Base-by-base conservation (phyloP, 1,284 basidiomycete species). In the Anthracocystis panici-leucophaei region DNA sequence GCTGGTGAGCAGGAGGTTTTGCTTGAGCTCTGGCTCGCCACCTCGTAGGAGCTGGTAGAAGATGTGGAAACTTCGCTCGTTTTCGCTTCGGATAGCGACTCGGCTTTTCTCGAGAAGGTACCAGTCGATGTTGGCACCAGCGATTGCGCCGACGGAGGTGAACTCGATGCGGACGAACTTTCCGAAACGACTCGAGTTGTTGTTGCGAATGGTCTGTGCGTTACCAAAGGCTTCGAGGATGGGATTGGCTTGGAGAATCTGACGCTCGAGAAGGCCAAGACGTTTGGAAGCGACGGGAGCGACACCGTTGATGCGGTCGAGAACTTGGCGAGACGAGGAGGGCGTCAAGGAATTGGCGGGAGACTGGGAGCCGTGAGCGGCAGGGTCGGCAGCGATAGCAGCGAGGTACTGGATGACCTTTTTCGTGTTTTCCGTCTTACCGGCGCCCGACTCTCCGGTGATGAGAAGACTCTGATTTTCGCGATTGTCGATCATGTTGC, bases 371-470 rank as follows among this genome's bases (percentile, higher is more conserved):
- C 40, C 42, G 27, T 59, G 31, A n/a, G 70, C 69, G 21, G 73
- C 53, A 4, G 71, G 70, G 54, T 84, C 83, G 18, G 93, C 91
- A 4, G 97, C 97, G 76, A 98, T 97, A 11, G 97, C 94, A 0
- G 97, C 96, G 35, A 99, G 91, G 86, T 99, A 99, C 86, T 99
- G 97, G 65, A 99, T 99, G 82, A 99, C 96, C 84, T 98, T 98
- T 89, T 99, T 99, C 16, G 97, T 99, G 87, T 96, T 99, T 86
- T 99, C 97, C 1, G 97, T 99, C 89, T 99, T 99, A 49, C 97
- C 97, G 1, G 97, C 97, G 45, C 97, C 97, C 3, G 97, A 99
- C 88, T 99, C 97, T 60, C 97, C 97, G 92, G 96, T 99, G 87
- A 99, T 97, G 56, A 99, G 90, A 71, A 99, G 94, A 82, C 94